These are phyloP conservation scores for Rauvolfia tetraphylla DNA, from an alignment of 257 asterid genomes.

Conservation along the genomic window DNA sequence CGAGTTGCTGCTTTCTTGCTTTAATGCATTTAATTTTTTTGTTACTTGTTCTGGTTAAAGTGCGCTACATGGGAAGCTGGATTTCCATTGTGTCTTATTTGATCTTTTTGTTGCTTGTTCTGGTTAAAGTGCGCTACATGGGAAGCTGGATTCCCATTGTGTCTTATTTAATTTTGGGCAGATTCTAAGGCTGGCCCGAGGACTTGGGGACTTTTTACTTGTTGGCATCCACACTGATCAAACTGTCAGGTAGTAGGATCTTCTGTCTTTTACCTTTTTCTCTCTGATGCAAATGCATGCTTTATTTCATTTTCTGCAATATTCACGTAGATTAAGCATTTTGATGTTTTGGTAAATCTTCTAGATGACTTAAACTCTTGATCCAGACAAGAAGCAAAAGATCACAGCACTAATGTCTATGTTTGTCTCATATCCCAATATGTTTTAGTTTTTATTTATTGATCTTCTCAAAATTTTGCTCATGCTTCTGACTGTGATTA, in stretches of 20 bases:
- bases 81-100: constrained; percentile 19
- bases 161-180: constrained; percentile 30
- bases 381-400: neutral
- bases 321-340: neutral
- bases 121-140: constrained; percentile 1
- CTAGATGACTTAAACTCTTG: neutral
- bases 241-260: constrained; percentile 59
- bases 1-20: neutral
- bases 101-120: constrained; percentile 10
- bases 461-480: neutral
- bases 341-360: neutral
- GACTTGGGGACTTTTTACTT: constrained; percentile 97
- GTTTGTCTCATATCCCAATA: neutral
- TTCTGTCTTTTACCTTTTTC: constrained; percentile 11
- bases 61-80: constrained; percentile 1
- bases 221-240: constrained; percentile 98
- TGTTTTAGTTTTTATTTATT: neutral
- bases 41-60: neutral
- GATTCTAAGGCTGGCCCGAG: constrained; percentile 93
- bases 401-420: neutral
- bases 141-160: constrained; percentile 12
- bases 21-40: constrained; percentile 3
- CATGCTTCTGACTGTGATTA: neutral
- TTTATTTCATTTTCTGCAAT: neutral
- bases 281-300: neutral